These are phyloP conservation scores for Lepidopterella palustris DNA, from an alignment of 495 filamentous ascomycete species.

Conservation along the genomic window DNA sequence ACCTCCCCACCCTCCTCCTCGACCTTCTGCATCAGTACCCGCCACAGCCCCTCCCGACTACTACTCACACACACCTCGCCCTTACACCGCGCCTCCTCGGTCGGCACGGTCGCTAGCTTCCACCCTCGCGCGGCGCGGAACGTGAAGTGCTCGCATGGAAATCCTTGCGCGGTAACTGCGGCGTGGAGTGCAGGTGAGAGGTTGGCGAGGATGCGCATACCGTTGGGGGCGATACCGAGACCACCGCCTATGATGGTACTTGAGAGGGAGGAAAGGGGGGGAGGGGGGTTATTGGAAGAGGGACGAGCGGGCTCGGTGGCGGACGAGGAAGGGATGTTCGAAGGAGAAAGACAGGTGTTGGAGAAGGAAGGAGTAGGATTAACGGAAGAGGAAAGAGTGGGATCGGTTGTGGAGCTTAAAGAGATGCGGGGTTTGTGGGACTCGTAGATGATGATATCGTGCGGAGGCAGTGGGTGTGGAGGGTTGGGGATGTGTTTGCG, in stretches of 20 bases:
- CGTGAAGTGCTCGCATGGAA: constrained; percentile 34
- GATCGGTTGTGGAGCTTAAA: constrained; percentile 5
- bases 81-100: constrained; percentile 2
- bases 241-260: constrained; percentile 46
- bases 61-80: constrained; percentile 9
- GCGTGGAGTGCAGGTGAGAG: constrained; percentile 38
- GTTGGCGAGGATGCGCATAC: constrained; percentile 42
- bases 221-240: constrained; percentile 46
- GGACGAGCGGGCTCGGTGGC: constrained; percentile 2
- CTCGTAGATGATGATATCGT: constrained; percentile 40
- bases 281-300: neutral
- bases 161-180: constrained; percentile 37
- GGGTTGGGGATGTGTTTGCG: constrained; percentile 42
- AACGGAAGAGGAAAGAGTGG: neutral
- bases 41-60: constrained; percentile 22
- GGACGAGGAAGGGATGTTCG: neutral
- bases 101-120: constrained; percentile 18
- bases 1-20: constrained; percentile 19
- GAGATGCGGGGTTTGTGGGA: constrained; percentile 35
- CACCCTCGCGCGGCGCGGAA: constrained; percentile 40
- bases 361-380: neutral
- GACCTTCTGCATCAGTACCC: constrained; percentile 14
- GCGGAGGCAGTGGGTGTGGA: constrained; percentile 17
- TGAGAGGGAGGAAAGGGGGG: constrained; percentile 5
- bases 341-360: neutral